Base-by-base conservation (phyloP, 768 basidiomycete genomes). In the Leucocoprinus leucothites region DNA sequence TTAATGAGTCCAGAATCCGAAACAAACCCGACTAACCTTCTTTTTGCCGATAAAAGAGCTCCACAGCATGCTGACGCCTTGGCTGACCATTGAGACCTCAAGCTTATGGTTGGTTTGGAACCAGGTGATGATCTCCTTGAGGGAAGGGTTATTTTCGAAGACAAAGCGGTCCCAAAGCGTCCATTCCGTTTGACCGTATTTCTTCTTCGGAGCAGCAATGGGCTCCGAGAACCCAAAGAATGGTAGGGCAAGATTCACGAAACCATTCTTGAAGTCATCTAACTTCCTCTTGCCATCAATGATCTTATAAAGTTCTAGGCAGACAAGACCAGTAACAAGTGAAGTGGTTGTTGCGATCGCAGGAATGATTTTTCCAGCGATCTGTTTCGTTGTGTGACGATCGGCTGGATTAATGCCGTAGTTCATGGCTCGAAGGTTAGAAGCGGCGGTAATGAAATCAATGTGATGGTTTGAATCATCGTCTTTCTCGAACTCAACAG, bases 201-300 rank as follows among this genome's bases (percentile, higher is more conserved):
- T 96, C 60, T 84, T 78, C 77, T 96, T 98, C 58, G 81, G 64
- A 18, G 94, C 93, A 3, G 85, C 86, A 59, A 98, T 91, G 9
- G 97, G 97, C 65, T 99, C 97, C 1, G 95, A 98, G 79, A 98
- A 99, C 24, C 93, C 97, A 66, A 98, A 98, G 86, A 98, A 98
- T 1, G 97, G 97, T 51, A 99, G 73, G 2, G 97, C 97, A 51
- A 99, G 80, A 71, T 99, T 99, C 64, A 98, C 83, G 70, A 99
- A 99, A 36, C 95, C 96, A 64, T 99, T 99, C 82, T 97, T 98
- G 82, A 92, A 99, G 46, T 89, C 82, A 61, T 98, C 97, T 13
- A 98, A 76, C 66, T 92, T 89, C 65, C 77, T 85, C 82, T 98
- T 98, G 58, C 89, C 88, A 67, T 98, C 97, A 61, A 99, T 95